These are phyloP conservation scores for Phytophthora litchii DNA, from an alignment of 352 stramenopile genomes.

Conservation along the genomic window DNA sequence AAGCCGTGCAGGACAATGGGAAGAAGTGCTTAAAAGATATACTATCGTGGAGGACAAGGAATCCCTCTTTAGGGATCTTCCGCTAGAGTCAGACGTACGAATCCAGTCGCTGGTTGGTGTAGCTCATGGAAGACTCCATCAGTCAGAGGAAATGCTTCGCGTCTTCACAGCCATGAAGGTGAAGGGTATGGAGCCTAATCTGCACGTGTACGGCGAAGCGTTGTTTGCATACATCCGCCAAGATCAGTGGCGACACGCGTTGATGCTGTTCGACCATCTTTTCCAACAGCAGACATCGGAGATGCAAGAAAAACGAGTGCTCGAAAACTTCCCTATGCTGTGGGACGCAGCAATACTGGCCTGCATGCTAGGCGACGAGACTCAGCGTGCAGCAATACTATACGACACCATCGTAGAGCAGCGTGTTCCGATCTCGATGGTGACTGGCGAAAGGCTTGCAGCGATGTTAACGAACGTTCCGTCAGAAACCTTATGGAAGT, in stretches of 20 bases:
- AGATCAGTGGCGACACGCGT: constrained; percentile 67
- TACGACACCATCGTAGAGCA: constrained; percentile 53
- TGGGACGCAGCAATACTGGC: constrained; percentile 72
- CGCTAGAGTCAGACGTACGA: constrained; percentile 52
- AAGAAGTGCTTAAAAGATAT: constrained; percentile 49
- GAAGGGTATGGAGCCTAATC: constrained; percentile 61
- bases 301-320: constrained; percentile 40
- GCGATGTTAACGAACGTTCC: constrained; percentile 48
- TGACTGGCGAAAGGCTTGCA: constrained; percentile 53
- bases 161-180: constrained; percentile 82
- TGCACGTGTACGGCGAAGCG: constrained; percentile 75
- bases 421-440: constrained; percentile 48
- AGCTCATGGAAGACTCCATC: constrained; percentile 48
- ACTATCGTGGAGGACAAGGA: constrained; percentile 15
- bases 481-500: constrained; percentile 56
- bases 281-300: constrained; percentile 48
- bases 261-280: constrained; percentile 80
- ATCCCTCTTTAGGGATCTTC: constrained; percentile 23
- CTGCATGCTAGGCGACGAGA: constrained; percentile 50
- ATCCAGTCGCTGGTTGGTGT: constrained; percentile 71
- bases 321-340: constrained; percentile 62
- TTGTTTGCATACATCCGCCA: constrained; percentile 71
- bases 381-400: constrained; percentile 47
- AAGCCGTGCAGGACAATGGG: constrained; percentile 48
- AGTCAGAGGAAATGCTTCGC: constrained; percentile 59